Evolutionary conservation across 169 alveolate genomes (phyloP).

Genomic region (Plasmodium fragile): DNA sequence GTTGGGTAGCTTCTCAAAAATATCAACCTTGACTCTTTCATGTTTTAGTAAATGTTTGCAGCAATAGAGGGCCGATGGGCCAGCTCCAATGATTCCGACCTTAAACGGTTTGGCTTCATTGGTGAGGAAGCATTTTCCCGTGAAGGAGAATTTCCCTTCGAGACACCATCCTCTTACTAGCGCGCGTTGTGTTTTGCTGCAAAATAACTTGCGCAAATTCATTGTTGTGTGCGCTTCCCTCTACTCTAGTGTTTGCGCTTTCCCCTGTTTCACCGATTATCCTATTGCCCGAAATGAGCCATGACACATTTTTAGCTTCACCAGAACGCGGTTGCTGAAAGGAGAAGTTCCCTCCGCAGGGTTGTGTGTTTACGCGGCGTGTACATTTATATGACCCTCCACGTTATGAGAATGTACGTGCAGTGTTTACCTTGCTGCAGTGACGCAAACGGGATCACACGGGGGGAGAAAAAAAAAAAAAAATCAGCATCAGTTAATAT

Average conservation of each 20-base stretch:
- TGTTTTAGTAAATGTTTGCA: constrained; percentile 83
- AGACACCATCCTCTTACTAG: not conserved
- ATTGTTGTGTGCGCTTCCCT: not conserved
- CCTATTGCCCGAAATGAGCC: not conserved
- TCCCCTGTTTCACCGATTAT: not conserved
- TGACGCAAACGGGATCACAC: not conserved
- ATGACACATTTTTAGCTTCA: not conserved
- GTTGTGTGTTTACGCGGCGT: not conserved
- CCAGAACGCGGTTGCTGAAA: not conserved
- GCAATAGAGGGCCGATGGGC: constrained; percentile 92
- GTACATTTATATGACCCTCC: not conserved
- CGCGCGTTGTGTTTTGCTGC: not conserved
- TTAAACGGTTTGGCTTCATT: constrained; percentile 61
- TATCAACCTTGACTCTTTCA: constrained; percentile 83
- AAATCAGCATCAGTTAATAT: not conserved
- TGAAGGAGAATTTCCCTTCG: not conserved
- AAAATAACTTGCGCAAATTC: not conserved
- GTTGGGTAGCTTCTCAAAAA: constrained; percentile 87
- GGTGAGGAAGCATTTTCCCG: constrained; percentile 18
- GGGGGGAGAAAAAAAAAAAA: not conserved
- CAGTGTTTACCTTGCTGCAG: not conserved
- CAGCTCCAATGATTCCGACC: constrained; percentile 89
- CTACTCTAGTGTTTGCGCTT: not conserved
- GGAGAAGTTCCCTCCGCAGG: not conserved
- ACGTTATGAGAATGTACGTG: not conserved